Base-by-base conservation (phyloP, 1,139 yeast genomes). In the Geotrichum citri-aurantii region DNA sequence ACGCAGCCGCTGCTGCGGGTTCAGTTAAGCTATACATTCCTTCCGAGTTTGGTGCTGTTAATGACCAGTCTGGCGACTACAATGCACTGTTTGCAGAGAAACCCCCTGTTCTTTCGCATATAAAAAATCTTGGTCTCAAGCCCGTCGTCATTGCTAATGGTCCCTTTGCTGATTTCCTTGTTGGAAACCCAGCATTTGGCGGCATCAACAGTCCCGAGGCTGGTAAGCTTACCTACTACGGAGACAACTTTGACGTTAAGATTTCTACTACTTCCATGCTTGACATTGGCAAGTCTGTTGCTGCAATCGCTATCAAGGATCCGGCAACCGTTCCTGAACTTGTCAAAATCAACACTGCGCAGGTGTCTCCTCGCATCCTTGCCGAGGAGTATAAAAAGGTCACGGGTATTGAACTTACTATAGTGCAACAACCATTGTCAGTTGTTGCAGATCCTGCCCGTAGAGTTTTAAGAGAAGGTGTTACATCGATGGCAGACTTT, bases 21-120 rank as follows among this genome's bases (percentile, higher is more conserved):
- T 49, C 53, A 6, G 83, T 84, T 52, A 79, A 81, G 68, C 66
- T 83, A 40, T 83, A 77, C 69, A 77, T 84, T 60, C 86, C 88
- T 40, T 80, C 88, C 3, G 88, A 84, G 66, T 84, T 81, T 65
- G 89, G 89, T 52, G 67, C 74, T 46, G 82, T 82, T 56, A 62
- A 76, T n/a, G 24, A 63, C 6, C 27, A 65, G 68, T 19, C 68
- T 68, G 21, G 64, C 62, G 31, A 60, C 65, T 57, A 69, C 74
- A 33, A 77, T 78, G 2, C 76, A 76, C 1, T 73, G 76, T 64
- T 81, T 33, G 65, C 58, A 0, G 21, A 63, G 27, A 84, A 84
- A 71, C 53, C 67, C 0, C 69, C 65, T 1, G 82, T 80, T 65
- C 72, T 79, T 3, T 67, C 68, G 2, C 69, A 68, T 12, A 76